phyloP scores from a whole-genome alignment of 2,329 filamentous ascomycete species.

The Trichoderma sp. region DNA sequence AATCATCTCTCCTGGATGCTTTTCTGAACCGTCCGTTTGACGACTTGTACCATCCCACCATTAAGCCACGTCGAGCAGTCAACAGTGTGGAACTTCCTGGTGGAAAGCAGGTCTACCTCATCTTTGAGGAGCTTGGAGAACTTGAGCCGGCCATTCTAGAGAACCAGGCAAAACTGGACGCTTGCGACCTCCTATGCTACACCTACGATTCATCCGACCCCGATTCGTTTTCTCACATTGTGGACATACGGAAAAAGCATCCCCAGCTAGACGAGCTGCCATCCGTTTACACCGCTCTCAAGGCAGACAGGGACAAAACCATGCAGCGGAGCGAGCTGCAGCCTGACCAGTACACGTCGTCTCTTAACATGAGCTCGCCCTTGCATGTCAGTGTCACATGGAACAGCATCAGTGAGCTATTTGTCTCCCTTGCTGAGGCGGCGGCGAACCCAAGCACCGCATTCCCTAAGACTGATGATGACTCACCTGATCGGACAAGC shows the following conservation, averaged over 20 bases:
- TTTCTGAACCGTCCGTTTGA: constrained; percentile 89
- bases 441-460: constrained; percentile 86
- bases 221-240: constrained; percentile 91
- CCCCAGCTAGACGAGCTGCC: constrained; percentile 86
- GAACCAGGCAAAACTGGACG: constrained; percentile 83
- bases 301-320: constrained; percentile 93
- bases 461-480: constrained; percentile 87
- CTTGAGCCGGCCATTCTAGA: constrained; percentile 93
- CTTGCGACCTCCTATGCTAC: constrained; percentile 92
- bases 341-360: constrained; percentile 85
- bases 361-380: constrained; percentile 83
- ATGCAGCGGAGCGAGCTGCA: constrained; percentile 91
- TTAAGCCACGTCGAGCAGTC: constrained; percentile 88
- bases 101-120: constrained; percentile 95
- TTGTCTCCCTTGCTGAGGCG: constrained; percentile 86
- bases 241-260: constrained; percentile 73
- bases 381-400: constrained; percentile 94
- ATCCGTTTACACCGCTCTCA: constrained; percentile 86
- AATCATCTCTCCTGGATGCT: constrained; percentile 85
- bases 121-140: constrained; percentile 91
- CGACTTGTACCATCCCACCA: constrained; percentile 83
- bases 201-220: constrained; percentile 96
- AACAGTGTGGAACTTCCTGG: constrained; percentile 96
- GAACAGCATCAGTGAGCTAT: constrained; percentile 90
- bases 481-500: constrained; percentile 76